Conservation (phyloP, 257 asterid species). For the Petunia secreta region DNA sequence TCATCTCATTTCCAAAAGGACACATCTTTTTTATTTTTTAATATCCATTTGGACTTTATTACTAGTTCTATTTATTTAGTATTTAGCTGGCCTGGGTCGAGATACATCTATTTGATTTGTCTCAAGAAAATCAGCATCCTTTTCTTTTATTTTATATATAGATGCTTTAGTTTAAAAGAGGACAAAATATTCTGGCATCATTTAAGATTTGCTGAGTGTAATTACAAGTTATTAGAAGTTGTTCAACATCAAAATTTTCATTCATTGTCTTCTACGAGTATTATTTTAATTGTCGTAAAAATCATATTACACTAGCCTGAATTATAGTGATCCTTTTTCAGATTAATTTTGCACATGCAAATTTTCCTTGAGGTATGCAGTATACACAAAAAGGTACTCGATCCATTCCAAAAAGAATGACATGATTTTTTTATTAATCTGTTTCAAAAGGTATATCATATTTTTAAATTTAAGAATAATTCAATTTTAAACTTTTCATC, state of each 20-base stretch:
- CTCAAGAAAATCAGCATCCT: slow-evolving; percentile 15
- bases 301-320: neutral
- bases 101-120: slow-evolving; percentile 2
- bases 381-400: too few relatives aligned
- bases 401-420: too few relatives aligned
- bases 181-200: slow-evolving; percentile 14
- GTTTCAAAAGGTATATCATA: too few relatives aligned
- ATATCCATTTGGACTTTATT: neutral
- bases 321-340: neutral
- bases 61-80: neutral
- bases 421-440: too few relatives aligned
- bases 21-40: neutral
- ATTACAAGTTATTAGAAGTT: neutral
- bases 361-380: too few relatives aligned
- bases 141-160: neutral
- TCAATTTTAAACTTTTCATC: too few relatives aligned
- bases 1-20: neutral
- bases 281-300: neutral
- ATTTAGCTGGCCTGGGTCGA: neutral
- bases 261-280: neutral
- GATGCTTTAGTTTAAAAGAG: neutral
- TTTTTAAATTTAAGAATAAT: too few relatives aligned
- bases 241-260: neutral
- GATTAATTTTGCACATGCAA: too few relatives aligned
- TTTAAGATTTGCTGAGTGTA: neutral